phyloP scores from a whole-genome alignment of 768 basidiomycete species.

The Calocybe gangraenosa region DNA sequence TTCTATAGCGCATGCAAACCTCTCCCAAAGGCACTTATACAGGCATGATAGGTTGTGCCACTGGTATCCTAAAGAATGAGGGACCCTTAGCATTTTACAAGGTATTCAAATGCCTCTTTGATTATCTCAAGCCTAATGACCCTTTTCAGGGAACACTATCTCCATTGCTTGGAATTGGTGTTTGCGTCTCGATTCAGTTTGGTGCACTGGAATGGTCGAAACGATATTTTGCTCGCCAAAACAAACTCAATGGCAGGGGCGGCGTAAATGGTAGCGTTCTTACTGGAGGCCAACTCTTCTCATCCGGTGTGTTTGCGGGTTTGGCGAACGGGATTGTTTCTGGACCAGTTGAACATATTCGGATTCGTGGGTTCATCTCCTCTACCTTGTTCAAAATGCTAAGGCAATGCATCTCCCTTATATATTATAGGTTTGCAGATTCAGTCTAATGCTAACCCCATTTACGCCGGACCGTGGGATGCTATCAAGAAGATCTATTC shows the following conservation, averaged over 20 bases:
- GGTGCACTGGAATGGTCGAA: conserved; percentile 85
- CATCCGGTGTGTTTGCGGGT: conserved; percentile 81
- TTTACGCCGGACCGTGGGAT: conserved; percentile 82
- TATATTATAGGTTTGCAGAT: conserved; percentile 77
- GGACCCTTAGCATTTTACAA: conserved; percentile 96
- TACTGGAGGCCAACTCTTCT: conserved; percentile 59
- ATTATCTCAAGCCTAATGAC: conserved; percentile 3
- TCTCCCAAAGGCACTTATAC: conserved; percentile 84
- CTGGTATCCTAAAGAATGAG: conserved; percentile 87
- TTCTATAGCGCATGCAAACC: conserved; percentile 85
- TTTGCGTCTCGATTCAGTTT: conserved; percentile 96
- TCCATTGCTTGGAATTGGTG: conserved; percentile 86
- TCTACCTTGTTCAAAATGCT: conserved; percentile 3
- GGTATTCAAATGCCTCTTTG: conserved; percentile 33
- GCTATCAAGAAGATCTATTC: conserved; percentile 82
- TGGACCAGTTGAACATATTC: conserved; percentile 95
- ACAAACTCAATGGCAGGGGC: conserved; percentile 53
- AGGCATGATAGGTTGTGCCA: conserved; percentile 86
- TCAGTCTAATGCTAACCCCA: conserved; percentile 72
- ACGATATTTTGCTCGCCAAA: conserved; percentile 66
- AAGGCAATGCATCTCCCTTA: background rate
- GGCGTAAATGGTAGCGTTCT: conserved; percentile 64
- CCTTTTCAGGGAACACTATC: conserved; percentile 75
- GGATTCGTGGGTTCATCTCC: conserved; percentile 68
- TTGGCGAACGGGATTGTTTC: conserved; percentile 90